Base-by-base conservation (phyloP, 2,329 filamentous ascomycete species). In the Trichoderma sp. region DNA sequence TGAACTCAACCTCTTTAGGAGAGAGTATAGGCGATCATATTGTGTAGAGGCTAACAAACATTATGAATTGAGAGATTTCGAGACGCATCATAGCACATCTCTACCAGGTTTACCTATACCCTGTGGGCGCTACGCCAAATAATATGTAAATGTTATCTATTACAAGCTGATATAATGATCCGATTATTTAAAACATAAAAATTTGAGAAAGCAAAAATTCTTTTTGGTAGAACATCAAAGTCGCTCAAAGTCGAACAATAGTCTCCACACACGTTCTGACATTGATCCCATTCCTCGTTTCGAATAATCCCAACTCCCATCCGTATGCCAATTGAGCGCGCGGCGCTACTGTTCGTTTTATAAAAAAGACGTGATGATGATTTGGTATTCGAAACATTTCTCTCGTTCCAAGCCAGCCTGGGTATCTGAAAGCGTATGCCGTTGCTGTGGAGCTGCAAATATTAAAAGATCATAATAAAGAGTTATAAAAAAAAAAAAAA, bases 361-460 rank as follows among this genome's bases (percentile, higher is more conserved):
- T 10, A 27, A 35, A 57, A 43, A 24, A 58, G 19, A 16, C n/a
- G 24, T 47, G 14, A 5, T n/a, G 27, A 49, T 49, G 35, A 29
- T 52, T 31, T 55, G 55, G 21, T 59, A 56, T 52, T 56, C 55
- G 21, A 52, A 59, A 52, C n/a, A n/a, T 56, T 27, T 33, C 40
- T 64, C 33, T 67, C 40, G 13, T 67, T 31, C 49, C 53, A 59
- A 67, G 58, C 58, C 57, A 59, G 29, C 57, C n/a, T 40, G 64
- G 64, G 64, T 67, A 67, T 67, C 64, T 67, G 21, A 67, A 67
- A 67, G 40, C 55, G 58, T 67, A 52, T 67, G 64, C 55, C 33
- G 64, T 49, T 59, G 56, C 64, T 67, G 64, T 37, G 53, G 14
- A 21, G 24, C 64, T 49, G 64, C 40, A 67, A 49, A 31, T 52